Evolutionary conservation across 495 filamentous ascomycete genomes (phyloP).

Genomic region (Aspergillus heteromorphus): DNA sequence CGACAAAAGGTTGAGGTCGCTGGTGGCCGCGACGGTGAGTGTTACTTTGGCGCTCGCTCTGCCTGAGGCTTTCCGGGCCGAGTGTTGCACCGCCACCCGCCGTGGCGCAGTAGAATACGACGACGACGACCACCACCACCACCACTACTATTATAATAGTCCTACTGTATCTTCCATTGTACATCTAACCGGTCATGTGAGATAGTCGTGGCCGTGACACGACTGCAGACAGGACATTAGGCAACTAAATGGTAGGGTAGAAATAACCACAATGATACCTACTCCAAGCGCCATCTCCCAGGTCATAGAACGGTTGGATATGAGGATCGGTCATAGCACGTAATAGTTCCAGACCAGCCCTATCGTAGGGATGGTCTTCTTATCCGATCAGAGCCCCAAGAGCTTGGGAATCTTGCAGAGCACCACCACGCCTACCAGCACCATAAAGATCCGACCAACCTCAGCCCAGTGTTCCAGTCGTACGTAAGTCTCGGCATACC

Average conservation of each 20-base stretch:
- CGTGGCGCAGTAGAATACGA: not conserved
- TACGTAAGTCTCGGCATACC: slow-evolving; percentile 57
- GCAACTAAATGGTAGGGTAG: too few relatives aligned
- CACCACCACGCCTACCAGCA: slow-evolving; percentile 30
- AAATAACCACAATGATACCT: not conserved
- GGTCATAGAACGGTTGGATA: not conserved
- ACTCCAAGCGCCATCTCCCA: not conserved
- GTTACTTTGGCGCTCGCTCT: not conserved
- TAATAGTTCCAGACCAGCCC: not conserved
- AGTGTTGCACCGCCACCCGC: not conserved
- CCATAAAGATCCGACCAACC: slow-evolving; percentile 51
- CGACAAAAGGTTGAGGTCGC: not conserved
- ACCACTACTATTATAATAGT: too few relatives aligned
- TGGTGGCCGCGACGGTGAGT: not conserved
- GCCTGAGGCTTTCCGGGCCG: not conserved
- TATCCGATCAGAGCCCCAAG: slow-evolving; percentile 5
- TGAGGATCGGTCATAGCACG: not conserved
- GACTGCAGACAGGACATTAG: too few relatives aligned
- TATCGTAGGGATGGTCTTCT: not conserved
- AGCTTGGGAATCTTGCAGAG: slow-evolving; percentile 26
- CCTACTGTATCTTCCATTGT: too few relatives aligned
- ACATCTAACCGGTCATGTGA: too few relatives aligned
- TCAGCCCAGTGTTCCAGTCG: slow-evolving; percentile 48
- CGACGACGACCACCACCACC: too few relatives aligned
- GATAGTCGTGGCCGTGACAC: too few relatives aligned